These are phyloP conservation scores for Phoma herbarum DNA, from an alignment of 2,329 filamentous ascomycete genomes.

Conservation along the genomic window DNA sequence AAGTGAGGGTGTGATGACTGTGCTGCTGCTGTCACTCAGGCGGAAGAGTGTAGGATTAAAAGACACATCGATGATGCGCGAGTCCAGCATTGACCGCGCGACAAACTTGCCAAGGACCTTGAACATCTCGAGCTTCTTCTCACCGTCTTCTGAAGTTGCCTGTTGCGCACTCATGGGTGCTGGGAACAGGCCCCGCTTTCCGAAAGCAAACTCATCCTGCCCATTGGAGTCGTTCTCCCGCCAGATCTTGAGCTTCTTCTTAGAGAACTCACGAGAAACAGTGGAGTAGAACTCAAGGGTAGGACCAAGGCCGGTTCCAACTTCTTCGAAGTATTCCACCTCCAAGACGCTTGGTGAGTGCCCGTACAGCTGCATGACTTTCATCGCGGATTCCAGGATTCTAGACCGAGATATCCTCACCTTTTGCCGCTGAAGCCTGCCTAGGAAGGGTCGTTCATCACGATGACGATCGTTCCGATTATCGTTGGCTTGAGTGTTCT, in stretches of 20 bases:
- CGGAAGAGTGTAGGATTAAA: constrained; percentile 99
- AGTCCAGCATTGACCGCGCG: constrained; percentile 97
- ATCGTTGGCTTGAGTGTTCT: constrained; percentile 87
- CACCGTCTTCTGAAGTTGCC: constrained; percentile 76
- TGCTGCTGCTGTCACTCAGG: constrained; percentile 73
- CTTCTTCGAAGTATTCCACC: constrained; percentile 98
- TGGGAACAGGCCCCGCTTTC: constrained; percentile 86
- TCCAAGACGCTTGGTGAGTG: constrained; percentile 96
- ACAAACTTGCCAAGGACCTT: constrained; percentile 97
- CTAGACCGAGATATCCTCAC: constrained; percentile 96
- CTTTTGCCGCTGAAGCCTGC: constrained; percentile 92
- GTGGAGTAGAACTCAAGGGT: constrained; percentile 98
- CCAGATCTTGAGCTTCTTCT: constrained; percentile 97
- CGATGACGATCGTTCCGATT: constrained; percentile 80
- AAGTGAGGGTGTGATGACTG: constrained; percentile 79
- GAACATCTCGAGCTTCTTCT: constrained; percentile 87
- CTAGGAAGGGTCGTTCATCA: constrained; percentile 90
- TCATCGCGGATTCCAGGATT: constrained; percentile 94
- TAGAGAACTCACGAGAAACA: constrained; percentile 95
- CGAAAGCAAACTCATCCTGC: constrained; percentile 82
- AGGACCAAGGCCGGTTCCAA: constrained; percentile 92
- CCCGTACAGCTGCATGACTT: constrained; percentile 98
- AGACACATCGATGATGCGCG: constrained; percentile 94
- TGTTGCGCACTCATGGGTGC: constrained; percentile 86
- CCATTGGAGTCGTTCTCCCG: constrained; percentile 83